A percentile compares a stretch with the other conserved stretches of the same genome.
Evolutionary conservation across 1,284 basidiomycete species (phyloP).

Genomic region (Moniliella sp.): DNA sequence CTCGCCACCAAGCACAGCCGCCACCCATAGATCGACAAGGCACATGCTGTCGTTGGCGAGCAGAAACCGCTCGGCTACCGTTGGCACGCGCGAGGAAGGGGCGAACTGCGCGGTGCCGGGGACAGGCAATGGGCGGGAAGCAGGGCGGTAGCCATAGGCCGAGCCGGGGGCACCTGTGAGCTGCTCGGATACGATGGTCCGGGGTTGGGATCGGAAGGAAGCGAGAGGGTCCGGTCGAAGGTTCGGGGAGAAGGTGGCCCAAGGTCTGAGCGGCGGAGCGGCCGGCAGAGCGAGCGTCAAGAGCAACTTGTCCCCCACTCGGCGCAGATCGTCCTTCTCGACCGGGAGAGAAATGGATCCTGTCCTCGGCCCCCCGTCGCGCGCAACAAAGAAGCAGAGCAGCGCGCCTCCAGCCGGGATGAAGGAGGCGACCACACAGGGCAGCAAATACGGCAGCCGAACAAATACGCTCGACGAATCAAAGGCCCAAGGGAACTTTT

Average conservation of each 20-base stretch:
- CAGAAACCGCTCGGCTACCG: conserved; percentile 49
- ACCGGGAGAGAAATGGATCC: conserved; percentile 18
- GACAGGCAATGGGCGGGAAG: no score
- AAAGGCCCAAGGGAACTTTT: conserved; percentile 61
- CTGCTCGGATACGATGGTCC: no score
- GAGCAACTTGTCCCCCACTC: no score
- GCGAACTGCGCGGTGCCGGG: no score
- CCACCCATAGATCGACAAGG: conserved; percentile 76
- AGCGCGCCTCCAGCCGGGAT: conserved; percentile 47
- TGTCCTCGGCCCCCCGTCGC: conserved; percentile 44
- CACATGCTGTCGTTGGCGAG: conserved; percentile 65
- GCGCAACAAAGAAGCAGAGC: conserved; percentile 65
- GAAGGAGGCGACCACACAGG: conserved; percentile 44
- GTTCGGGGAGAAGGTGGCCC: no score
- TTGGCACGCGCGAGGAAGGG: no score
- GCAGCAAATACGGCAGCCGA: conserved; percentile 71
- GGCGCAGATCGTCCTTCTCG: conserved; percentile 12
- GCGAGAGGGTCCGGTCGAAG: no score
- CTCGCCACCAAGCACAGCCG: conserved; percentile 69
- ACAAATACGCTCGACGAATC: conserved; percentile 44
- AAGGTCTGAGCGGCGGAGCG: no score
- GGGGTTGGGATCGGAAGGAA: no score
- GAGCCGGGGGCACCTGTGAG: no score
- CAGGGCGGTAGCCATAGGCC: no score
- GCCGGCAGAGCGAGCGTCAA: no score